Evolutionary conservation across 2,329 filamentous ascomycete species (phyloP), one percentile per base, ranked within the genome.

Genomic region (Hypoxylon sp.): DNA sequence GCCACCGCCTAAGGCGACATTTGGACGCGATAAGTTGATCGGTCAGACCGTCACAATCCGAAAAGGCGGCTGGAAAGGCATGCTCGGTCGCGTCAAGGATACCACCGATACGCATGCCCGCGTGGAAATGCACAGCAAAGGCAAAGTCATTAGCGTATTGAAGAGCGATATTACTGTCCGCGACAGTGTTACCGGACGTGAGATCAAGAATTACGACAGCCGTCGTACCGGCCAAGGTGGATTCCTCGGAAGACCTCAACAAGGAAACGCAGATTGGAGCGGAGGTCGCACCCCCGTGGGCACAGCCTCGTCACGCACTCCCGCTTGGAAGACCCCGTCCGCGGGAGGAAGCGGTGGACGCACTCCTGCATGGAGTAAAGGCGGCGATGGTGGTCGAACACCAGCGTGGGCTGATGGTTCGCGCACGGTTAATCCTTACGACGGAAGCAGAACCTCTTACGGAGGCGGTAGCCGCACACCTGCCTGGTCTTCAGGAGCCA

Each of bases 41-140:
- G 94, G 94, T 45, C 95, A 97, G 81, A 97, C 94, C 0, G 94
- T 98, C 46, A 93, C 91, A 54, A 91, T 98, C 74, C 88, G 90
- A 61, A 93, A 91, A 76, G 96, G 96, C 27, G 89, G 91, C 21
- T 94, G 95, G 83, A 99, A 99, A 81, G 95, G 95, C 61, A 85
- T 97, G 45, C 83, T 98, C 43, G 96, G 96, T 73, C 97, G 97
- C 70, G 94, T 99, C 73, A 97, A 97, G 77, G 95, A 98, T 76
- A 91, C 95, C 0, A 97, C 93, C 5, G 94, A 96, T 73, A 88
- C 88, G 2, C 88, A 91, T 74, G 95, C 93, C 29, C 91, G 94
- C 68, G 91, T 99, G 43, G 96, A 99, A 80, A 83, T 99, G 39
- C 95, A 98, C 77, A 94, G 94, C 5, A 97, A 97, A 82, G 93